Base-by-base conservation (phyloP, 2,329 filamentous ascomycete genomes). In the Colletotrichum karsti region DNA sequence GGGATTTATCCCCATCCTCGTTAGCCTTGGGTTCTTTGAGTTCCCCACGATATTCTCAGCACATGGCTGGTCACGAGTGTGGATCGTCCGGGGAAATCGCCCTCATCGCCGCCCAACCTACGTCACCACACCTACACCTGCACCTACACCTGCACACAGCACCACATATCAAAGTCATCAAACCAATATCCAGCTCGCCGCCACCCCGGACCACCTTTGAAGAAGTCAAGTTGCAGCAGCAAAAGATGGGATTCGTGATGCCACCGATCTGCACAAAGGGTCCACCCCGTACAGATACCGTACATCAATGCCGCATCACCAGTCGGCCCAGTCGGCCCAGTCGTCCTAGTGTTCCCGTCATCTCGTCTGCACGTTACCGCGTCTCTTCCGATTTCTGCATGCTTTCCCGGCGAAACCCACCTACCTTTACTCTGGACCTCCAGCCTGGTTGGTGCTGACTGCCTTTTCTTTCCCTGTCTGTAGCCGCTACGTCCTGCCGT, bases 21-120 rank as follows among this genome's bases (percentile, higher is more conserved):
- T 30, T 10, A 44, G 39, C 15, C 30, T 5, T 20, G 18, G 39
- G n/a, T n/a, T n/a, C n/a, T n/a, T 26, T 26, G 37, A 15, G 10
- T 28, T 9, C 37, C 26, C 28, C 28, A 15, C 35, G 35, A 60
- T 53, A 15, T 18, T 13, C 13, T 26, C 35, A 46, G 22, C 33
- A 18, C 15, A n/a, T 26, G 20, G 51, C 51, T 30, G 42, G 50
- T 50, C 50, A 64, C 59, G 9, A 67, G 63, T 57, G 50, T 67
- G 59, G 51, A 53, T 42, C 33, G 7, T 64, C 64, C 6, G 59
- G 50, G 33, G 35, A 56, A 56, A 39, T 42, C 13, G 33, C 15
- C 33, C 15, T 26, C 15, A 28, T 20, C 12, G 22, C 56, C 26
- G 7, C 28, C 18, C 54, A 15, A 5, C 22, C 10, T 28, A 39